These are phyloP conservation scores for Melanopsichium pennsylvanicum DNA, from an alignment of 1,284 basidiomycete genomes.

Conservation along the genomic window DNA sequence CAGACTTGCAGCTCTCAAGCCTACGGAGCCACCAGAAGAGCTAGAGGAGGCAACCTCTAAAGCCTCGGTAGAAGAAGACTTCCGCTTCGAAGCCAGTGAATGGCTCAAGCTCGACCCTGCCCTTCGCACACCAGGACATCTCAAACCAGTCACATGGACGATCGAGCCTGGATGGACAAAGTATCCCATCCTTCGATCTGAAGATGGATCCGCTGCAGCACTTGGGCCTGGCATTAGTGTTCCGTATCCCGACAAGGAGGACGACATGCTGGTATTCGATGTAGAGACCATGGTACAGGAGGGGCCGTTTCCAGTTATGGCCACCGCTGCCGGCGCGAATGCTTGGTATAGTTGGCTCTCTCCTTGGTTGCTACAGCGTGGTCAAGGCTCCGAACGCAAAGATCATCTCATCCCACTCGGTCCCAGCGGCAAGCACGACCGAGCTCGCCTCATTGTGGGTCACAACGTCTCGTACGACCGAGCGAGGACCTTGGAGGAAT, in stretches of 20 bases:
- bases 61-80: conserved; percentile 20
- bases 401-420: conserved; percentile 81
- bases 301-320: conserved; percentile 85
- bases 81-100: conserved; percentile 38
- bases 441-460: conserved; percentile 78
- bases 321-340: conserved; percentile 81
- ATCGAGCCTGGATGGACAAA: conserved; percentile 87
- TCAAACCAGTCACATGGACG: conserved; percentile 75
- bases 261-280: conserved; percentile 85
- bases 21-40: conserved; percentile 73
- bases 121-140: conserved; percentile 37
- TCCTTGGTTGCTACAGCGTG: conserved; percentile 83
- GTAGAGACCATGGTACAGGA: conserved; percentile 90
- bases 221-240: conserved; percentile 61
- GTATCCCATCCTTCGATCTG: conserved; percentile 72
- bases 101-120: conserved; percentile 57
- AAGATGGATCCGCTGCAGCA: conserved; percentile 38
- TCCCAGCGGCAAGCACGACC: conserved; percentile 28
- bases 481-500: conserved; percentile 84
- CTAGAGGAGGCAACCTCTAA: conserved; percentile 6
- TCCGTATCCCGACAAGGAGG: conserved; percentile 68
- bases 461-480: conserved; percentile 97
- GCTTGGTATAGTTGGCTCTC: conserved; percentile 97
- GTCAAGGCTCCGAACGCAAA: conserved; percentile 68
- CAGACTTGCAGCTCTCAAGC: conserved; percentile 70